Conservation (phyloP, 352 stramenopile genomes). For the Phytophthora fragariaefolia region DNA sequence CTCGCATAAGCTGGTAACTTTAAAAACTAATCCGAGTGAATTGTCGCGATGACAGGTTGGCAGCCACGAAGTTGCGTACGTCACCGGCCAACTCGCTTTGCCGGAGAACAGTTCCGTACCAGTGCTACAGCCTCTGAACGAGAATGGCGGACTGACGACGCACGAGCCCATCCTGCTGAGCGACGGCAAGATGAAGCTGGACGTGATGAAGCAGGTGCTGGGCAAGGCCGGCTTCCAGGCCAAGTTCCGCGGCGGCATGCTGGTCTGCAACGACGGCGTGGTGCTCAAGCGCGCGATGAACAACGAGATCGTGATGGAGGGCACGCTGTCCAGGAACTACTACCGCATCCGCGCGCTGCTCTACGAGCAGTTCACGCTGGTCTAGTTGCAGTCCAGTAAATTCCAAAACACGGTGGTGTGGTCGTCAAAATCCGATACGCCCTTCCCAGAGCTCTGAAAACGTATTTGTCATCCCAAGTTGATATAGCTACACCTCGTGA, state of each 20-base stretch:
- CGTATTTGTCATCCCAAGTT: background rate
- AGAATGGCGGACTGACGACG: constrained; percentile 41
- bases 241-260: constrained; percentile 90
- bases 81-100: constrained; percentile 77
- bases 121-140: constrained; percentile 64
- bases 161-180: constrained; percentile 88
- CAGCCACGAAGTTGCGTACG: constrained; percentile 85
- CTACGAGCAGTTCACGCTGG: constrained; percentile 90
- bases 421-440: background rate
- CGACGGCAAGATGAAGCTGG: constrained; percentile 90
- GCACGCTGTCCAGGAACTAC: constrained; percentile 84
- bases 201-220: constrained; percentile 91
- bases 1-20: no score
- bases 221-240: constrained; percentile 88
- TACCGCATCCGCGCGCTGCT: constrained; percentile 88
- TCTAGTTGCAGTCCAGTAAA: constrained; percentile 42
- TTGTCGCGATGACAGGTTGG: constrained; percentile 57
- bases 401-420: background rate
- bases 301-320: constrained; percentile 90
- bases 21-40: constrained; percentile 8
- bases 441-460: background rate
- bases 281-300: constrained; percentile 87
- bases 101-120: constrained; percentile 76
- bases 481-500: background rate
- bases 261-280: constrained; percentile 90